These are phyloP conservation scores for Lactarius sp. DNA, from an alignment of 768 basidiomycete species.

Conservation along the genomic window DNA sequence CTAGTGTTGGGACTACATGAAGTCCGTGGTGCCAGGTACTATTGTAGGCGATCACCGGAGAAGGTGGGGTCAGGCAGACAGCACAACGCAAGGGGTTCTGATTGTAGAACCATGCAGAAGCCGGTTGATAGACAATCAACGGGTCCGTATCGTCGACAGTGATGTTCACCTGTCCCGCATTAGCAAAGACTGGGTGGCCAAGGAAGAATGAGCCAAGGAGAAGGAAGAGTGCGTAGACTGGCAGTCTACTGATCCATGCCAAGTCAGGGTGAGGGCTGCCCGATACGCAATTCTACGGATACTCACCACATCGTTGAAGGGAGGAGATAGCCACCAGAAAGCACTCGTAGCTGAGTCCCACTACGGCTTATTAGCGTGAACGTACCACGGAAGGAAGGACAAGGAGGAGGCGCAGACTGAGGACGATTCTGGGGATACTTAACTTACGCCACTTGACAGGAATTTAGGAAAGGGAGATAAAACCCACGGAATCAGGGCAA, in stretches of 20 bases:
- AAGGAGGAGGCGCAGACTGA: not conserved
- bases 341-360: not conserved
- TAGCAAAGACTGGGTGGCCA: not conserved
- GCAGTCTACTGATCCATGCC: not conserved
- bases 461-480: not conserved
- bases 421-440: not conserved
- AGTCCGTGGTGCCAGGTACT: conserved; percentile 16
- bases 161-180: conserved; percentile 8
- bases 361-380: not conserved
- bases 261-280: not conserved
- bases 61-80: not conserved
- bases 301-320: not conserved
- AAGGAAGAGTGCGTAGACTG: not conserved
- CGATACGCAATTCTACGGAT: not conserved
- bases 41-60: conserved; percentile 11
- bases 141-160: conserved; percentile 16
- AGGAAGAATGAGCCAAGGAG: not conserved
- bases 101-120: not conserved
- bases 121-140: conserved; percentile 9
- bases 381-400: not conserved
- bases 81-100: too few species aligned
- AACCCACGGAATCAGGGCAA: not conserved
- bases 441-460: conserved; percentile 2
- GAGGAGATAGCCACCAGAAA: not conserved
- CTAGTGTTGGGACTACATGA: conserved; percentile 8